phyloP scores from a whole-genome alignment of 768 basidiomycete species.

The Rhizopogon vulgaris region DNA sequence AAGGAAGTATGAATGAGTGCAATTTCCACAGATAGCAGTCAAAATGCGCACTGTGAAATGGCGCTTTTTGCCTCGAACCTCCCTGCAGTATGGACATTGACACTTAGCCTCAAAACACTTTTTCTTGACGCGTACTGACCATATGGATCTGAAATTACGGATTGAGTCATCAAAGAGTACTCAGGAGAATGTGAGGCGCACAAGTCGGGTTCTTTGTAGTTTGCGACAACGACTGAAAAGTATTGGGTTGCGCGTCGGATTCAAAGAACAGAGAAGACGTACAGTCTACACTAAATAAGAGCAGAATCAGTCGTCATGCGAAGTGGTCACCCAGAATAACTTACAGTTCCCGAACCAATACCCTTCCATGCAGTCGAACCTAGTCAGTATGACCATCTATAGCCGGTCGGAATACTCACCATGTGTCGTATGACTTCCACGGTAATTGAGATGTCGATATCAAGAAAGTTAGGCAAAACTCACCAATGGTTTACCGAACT shows the following conservation, averaged over 20 bases:
- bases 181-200: conserved; percentile 31
- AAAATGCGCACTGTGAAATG: conserved; percentile 68
- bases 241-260: neutral
- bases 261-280: conserved; percentile 15
- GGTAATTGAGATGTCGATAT: conserved; percentile 1
- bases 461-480: conserved; percentile 16
- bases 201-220: conserved; percentile 74
- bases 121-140: conserved; percentile 44
- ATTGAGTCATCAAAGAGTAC: neutral
- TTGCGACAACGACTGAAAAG: conserved; percentile 60
- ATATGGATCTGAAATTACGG: conserved; percentile 57
- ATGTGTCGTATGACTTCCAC: conserved; percentile 51
- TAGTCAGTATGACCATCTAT: neutral
- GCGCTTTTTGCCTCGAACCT: conserved; percentile 79
- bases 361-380: conserved; percentile 34
- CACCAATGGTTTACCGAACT: conserved; percentile 77
- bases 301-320: neutral
- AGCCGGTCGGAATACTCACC: conserved; percentile 27
- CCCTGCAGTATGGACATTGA: conserved; percentile 45
- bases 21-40: neutral
- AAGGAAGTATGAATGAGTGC: conserved; percentile 1
- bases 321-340: conserved; percentile 19
- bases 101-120: conserved; percentile 17
- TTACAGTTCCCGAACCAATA: conserved; percentile 70
- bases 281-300: conserved; percentile 61